A percentile compares a stretch with the other conserved stretches of the same genome.
Conservation (phyloP, 2,329 filamentous ascomycete species). For the Colletotrichum eleusines region DNA sequence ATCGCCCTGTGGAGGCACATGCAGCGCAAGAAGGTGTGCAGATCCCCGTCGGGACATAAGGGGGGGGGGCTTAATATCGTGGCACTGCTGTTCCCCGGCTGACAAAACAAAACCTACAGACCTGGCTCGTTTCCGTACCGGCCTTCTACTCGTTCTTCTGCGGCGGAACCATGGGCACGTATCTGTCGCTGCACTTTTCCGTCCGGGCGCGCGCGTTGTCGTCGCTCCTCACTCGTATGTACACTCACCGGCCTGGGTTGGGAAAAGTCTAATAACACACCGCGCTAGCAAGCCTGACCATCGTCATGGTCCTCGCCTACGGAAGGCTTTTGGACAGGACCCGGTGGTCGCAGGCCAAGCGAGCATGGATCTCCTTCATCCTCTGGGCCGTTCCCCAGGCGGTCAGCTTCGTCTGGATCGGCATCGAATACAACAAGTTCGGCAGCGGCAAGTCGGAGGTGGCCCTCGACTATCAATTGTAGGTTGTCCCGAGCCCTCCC, state of each 20-base stretch:
- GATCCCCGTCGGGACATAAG: no score
- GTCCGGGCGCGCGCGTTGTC: conserved; percentile 46
- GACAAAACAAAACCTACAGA: conserved; percentile 35
- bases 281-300: conserved; percentile 12
- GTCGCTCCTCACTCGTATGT: conserved; percentile 42
- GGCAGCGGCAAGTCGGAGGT: background rate
- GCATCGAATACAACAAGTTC: conserved; percentile 34
- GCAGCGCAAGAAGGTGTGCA: conserved; percentile 42
- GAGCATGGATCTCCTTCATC: conserved; percentile 27
- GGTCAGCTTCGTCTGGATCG: conserved; percentile 32
- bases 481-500: background rate
- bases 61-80: no score
- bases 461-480: conserved; percentile 24
- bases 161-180: conserved; percentile 49
- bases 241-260: background rate
- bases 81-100: background rate
- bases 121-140: conserved; percentile 46
- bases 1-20: conserved; percentile 43
- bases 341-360: conserved; percentile 22
- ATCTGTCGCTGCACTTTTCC: conserved; percentile 45
- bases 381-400: conserved; percentile 26
- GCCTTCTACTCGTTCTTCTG: conserved; percentile 54
- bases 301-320: conserved; percentile 23
- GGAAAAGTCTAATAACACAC: background rate
- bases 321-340: conserved; percentile 19